A percentile compares a stretch with the other conserved stretches of the same genome.
Conservation (phyloP, 2,329 filamentous ascomycete genomes). For the Trichoderma harzianum region DNA sequence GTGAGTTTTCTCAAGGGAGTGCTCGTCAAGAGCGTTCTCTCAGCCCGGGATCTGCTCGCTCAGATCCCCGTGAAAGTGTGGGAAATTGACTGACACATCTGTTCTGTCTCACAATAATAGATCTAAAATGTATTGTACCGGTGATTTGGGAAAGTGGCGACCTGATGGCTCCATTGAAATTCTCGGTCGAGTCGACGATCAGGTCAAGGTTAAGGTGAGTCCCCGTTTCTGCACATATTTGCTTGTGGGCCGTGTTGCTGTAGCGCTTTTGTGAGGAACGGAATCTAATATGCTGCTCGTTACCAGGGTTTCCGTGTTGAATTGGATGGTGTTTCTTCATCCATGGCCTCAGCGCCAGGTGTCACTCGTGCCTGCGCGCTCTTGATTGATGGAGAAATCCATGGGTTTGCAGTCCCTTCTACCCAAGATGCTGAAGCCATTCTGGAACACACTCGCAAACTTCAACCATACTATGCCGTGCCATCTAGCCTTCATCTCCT, state of each 20-base stretch:
- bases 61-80: neutral
- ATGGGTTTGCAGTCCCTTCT: slow-evolving; percentile 46
- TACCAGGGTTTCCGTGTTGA: slow-evolving; percentile 57
- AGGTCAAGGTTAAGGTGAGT: slow-evolving; percentile 56
- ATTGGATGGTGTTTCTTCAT: slow-evolving; percentile 54
- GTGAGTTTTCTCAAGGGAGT: slow-evolving; percentile 32
- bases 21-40: neutral
- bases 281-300: slow-evolving; percentile 8
- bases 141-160: slow-evolving; percentile 55
- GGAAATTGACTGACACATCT: slow-evolving; percentile 1
- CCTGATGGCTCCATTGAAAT: slow-evolving; percentile 52
- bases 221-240: neutral
- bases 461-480: slow-evolving; percentile 54
- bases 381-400: slow-evolving; percentile 45
- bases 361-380: slow-evolving; percentile 48
- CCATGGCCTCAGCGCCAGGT: slow-evolving; percentile 43
- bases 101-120: slow-evolving; percentile 15
- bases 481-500: slow-evolving; percentile 45
- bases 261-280: neutral
- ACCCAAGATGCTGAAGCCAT: slow-evolving; percentile 37
- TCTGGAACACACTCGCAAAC: slow-evolving; percentile 38
- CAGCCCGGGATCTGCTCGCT: neutral
- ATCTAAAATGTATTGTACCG: slow-evolving; percentile 56
- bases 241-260: neutral
- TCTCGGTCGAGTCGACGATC: slow-evolving; percentile 57